A percentile compares a stretch with the other conserved stretches of the same genome.
Evolutionary conservation across 1,284 basidiomycete genomes (phyloP).

Genomic region (Tilletia horrida): DNA sequence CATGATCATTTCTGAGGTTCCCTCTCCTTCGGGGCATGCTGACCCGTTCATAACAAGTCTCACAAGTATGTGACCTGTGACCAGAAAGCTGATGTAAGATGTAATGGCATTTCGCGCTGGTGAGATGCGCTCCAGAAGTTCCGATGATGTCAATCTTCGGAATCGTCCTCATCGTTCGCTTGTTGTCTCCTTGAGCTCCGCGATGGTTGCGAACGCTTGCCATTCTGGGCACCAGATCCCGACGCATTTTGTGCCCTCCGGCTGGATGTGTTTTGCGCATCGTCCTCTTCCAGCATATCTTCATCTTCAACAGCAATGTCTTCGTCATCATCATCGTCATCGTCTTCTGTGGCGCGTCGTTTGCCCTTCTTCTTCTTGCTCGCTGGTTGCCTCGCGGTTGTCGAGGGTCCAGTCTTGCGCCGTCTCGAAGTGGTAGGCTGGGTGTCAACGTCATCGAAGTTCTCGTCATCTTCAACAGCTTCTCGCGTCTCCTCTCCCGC

Average conservation of each 20-base stretch:
- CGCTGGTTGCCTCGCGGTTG: too few species aligned
- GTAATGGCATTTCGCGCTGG: too few species aligned
- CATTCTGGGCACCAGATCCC: not conserved
- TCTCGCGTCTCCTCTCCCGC: not conserved
- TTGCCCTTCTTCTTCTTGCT: not conserved
- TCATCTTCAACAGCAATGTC: not conserved
- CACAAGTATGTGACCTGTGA: too few species aligned
- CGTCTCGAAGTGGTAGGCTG: too few species aligned
- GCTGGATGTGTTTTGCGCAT: not conserved
- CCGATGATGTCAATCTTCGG: too few species aligned
- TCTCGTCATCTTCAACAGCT: not conserved
- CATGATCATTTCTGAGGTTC: too few species aligned
- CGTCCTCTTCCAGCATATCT: not conserved
- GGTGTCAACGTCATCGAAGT: conserved; percentile 8
- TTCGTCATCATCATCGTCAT: conserved; percentile 11
- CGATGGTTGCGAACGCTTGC: not conserved
- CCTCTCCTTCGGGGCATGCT: too few species aligned
- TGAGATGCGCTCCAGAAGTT: too few species aligned
- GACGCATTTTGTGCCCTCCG: too few species aligned
- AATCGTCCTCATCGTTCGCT: not conserved
- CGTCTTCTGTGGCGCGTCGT: not conserved
- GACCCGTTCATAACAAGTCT: too few species aligned
- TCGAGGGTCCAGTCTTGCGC: too few species aligned
- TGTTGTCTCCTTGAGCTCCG: not conserved
- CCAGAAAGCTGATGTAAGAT: too few species aligned